These are phyloP conservation scores for Boletus pseudo-olivaceus DNA, from an alignment of 768 basidiomycete species.

Conservation along the genomic window DNA sequence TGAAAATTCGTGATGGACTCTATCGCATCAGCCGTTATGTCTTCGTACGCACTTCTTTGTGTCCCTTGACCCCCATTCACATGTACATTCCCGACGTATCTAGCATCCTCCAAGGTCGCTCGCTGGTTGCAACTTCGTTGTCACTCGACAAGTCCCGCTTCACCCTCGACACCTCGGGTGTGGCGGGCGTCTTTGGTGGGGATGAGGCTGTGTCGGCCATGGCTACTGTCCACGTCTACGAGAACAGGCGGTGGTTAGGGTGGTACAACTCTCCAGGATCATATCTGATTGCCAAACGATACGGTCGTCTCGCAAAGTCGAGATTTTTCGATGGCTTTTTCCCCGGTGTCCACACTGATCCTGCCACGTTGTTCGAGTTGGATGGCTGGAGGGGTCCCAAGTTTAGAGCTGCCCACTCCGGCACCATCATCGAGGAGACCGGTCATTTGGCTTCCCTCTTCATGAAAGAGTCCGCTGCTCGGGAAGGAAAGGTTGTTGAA, in stretches of 20 bases:
- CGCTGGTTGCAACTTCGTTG: conserved; percentile 9
- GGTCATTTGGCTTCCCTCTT: conserved; percentile 32
- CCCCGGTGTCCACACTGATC: conserved; percentile 33
- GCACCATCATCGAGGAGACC: conserved; percentile 29
- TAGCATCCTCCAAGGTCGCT: conserved; percentile 14
- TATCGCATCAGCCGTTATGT: not conserved
- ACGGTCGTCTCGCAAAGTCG: conserved; percentile 32
- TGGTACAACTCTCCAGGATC: conserved; percentile 40
- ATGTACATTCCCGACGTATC: conserved; percentile 22
- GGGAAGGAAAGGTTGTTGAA: conserved; percentile 13
- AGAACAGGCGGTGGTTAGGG: conserved; percentile 33
- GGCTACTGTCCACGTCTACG: conserved; percentile 35
- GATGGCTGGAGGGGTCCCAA: conserved; percentile 31
- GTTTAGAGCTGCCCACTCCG: conserved; percentile 33
- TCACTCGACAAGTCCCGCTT: conserved; percentile 21
- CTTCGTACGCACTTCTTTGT: conserved; percentile 6
- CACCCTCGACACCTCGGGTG: conserved; percentile 31
- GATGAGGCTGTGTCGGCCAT: conserved; percentile 39
- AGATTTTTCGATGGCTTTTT: conserved; percentile 34
- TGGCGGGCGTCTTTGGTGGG: conserved; percentile 37
- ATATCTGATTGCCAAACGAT: conserved; percentile 33
- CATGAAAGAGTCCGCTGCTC: conserved; percentile 19
- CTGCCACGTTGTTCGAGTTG: conserved; percentile 31
- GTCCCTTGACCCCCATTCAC: conserved; percentile 3
- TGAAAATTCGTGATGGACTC: not conserved